These are phyloP conservation scores for Fusarium caatingaense DNA, from an alignment of 2,329 filamentous ascomycete genomes.

Conservation along the genomic window DNA sequence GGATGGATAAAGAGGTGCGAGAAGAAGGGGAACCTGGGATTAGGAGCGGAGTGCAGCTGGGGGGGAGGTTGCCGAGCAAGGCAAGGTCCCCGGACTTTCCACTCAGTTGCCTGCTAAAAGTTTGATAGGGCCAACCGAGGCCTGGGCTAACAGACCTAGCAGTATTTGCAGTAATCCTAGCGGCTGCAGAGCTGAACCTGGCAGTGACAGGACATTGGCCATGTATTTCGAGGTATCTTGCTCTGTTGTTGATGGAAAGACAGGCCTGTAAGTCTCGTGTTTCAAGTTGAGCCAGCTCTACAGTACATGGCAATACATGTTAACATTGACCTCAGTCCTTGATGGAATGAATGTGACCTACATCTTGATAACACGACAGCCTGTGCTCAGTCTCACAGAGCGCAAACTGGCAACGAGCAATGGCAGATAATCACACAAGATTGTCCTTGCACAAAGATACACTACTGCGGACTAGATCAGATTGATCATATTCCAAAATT, in stretches of 20 bases:
- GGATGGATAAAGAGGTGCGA: conserved; percentile 31
- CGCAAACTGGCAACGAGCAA: not conserved
- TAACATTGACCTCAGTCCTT: conserved; percentile 7
- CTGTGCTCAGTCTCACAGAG: not conserved
- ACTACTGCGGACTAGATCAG: conserved; percentile 7
- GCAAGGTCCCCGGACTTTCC: conserved; percentile 30
- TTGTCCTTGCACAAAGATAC: conserved; percentile 11
- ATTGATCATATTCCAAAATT: conserved; percentile 28
- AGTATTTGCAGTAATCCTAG: conserved; percentile 12
- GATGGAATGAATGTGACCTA: conserved; percentile 8
- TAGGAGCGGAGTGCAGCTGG: conserved; percentile 16
- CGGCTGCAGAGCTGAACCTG: conserved; percentile 21
- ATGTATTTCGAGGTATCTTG: conserved; percentile 26
- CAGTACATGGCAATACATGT: conserved; percentile 13
- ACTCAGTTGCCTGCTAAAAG: conserved; percentile 16
- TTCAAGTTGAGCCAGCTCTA: conserved; percentile 22
- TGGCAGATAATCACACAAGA: not conserved
- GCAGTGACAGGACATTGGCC: conserved; percentile 15
- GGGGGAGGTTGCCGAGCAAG: conserved; percentile 16
- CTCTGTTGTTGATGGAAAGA: not conserved
- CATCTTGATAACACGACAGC: not conserved
- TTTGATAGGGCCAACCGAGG: conserved; percentile 40
- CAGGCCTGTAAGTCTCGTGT: conserved; percentile 1
- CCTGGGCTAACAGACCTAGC: conserved; percentile 8
- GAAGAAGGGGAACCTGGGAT: conserved; percentile 23